A percentile compares a stretch with the other conserved stretches of the same genome.
phyloP scores from a whole-genome alignment of 345 rosid species.

The Abelmoschus esculentus region DNA sequence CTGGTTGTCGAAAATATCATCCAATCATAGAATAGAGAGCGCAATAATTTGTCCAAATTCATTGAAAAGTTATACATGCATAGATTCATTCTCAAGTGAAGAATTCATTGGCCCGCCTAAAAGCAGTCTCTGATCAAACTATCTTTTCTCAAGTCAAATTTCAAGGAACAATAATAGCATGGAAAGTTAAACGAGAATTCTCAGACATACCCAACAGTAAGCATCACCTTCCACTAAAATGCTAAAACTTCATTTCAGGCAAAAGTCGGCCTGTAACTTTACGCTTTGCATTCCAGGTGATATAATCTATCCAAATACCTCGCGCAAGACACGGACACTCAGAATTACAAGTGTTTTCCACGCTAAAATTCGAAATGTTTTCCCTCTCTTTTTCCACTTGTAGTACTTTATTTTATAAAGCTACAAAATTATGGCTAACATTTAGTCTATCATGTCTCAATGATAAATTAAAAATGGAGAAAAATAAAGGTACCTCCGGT shows the following conservation, averaged over 20 bases:
- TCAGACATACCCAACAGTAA: not conserved
- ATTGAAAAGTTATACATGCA: not conserved
- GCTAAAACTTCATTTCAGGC: not conserved
- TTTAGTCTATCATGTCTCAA: not conserved
- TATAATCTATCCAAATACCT: not conserved
- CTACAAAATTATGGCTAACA: not conserved
- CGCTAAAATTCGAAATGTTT: not conserved
- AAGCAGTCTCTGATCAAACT: not conserved
- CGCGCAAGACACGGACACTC: not conserved
- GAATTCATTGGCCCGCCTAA: not conserved
- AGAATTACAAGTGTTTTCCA: not conserved
- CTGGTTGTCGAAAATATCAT: not conserved
- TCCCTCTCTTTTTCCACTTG: not conserved
- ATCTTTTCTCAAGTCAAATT: not conserved
- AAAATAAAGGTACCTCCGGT: slow-evolving; percentile 44
- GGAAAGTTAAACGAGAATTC: not conserved
- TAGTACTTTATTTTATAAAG: not conserved
- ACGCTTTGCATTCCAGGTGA: not conserved
- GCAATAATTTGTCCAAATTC: not conserved
- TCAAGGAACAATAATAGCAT: not conserved
- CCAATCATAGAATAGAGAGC: too few species aligned
- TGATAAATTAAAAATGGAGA: not conserved
- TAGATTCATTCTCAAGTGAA: not conserved
- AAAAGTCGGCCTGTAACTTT: not conserved
- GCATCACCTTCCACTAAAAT: not conserved